Evolutionary conservation across 1,284 basidiomycete species (phyloP).

Genomic region (Microbotryum lychnidis-dioicae): DNA sequence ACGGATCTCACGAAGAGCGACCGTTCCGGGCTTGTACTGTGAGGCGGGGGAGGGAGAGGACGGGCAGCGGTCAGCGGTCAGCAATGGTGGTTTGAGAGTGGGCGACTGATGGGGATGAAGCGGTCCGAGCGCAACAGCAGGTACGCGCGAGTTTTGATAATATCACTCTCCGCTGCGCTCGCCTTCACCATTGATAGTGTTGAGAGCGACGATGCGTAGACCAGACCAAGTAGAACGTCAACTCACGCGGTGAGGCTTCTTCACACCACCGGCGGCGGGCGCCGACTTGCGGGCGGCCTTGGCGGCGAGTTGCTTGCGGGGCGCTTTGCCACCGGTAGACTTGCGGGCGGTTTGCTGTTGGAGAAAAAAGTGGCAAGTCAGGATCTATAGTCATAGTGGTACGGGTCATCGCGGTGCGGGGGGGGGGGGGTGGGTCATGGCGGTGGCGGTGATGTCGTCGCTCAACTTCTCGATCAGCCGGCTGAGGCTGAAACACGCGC

Average conservation of each 20-base stretch:
- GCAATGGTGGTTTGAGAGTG: background rate
- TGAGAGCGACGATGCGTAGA: no score
- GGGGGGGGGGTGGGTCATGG: no score
- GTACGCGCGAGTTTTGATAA: no score
- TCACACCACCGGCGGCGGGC: constrained; percentile 81
- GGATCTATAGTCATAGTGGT: background rate
- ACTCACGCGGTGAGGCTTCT: constrained; percentile 52
- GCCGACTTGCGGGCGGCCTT: constrained; percentile 57
- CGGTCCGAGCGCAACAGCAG: no score
- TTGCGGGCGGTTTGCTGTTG: constrained; percentile 67
- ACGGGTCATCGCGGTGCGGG: no score
- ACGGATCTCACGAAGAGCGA: constrained; percentile 51
- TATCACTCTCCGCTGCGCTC: no score
- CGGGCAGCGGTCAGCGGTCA: constrained; percentile 2
- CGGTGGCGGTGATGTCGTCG: constrained; percentile 3
- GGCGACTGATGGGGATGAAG: no score
- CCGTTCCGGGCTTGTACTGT: constrained; percentile 55
- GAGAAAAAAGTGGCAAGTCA: background rate
- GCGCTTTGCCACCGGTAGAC: constrained; percentile 71
- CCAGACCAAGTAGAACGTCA: no score
- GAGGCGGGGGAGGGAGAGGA: constrained; percentile 37
- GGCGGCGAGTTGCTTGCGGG: constrained; percentile 81
- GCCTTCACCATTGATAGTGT: no score
- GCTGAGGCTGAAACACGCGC: background rate
- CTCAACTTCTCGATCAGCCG: background rate